A percentile compares a stretch with the other conserved stretches of the same genome.
Conservation (phyloP, 2,329 filamentous ascomycete species). For the Cytospora schulzeri region DNA sequence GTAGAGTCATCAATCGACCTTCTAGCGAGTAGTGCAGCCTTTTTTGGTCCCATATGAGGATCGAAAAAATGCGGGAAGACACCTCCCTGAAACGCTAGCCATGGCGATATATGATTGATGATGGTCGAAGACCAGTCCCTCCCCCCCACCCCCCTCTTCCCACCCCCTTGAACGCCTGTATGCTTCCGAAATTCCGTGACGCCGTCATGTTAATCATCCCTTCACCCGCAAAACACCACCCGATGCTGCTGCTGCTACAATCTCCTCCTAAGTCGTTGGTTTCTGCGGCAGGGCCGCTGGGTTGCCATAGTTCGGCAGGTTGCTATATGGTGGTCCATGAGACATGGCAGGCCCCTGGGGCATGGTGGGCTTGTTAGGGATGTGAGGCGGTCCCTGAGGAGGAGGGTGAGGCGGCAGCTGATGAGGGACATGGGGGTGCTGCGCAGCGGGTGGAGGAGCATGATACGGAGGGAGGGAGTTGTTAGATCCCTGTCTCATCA, state of each 20-base stretch:
- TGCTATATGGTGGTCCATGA: slow-evolving; percentile 49
- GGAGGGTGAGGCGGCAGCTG: slow-evolving; percentile 36
- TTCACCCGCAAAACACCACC: slow-evolving; percentile 29
- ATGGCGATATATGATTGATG: slow-evolving; percentile 14
- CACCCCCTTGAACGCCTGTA: slow-evolving; percentile 40
- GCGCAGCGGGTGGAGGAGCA: slow-evolving; percentile 37
- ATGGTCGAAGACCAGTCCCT: slow-evolving; percentile 19
- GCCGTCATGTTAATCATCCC: slow-evolving; percentile 29
- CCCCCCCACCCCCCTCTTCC: too few species aligned
- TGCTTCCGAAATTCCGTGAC: slow-evolving; percentile 32
- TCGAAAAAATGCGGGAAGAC: slow-evolving; percentile 15
- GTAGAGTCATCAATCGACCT: slow-evolving; percentile 27
- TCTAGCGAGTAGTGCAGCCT: slow-evolving; percentile 26
- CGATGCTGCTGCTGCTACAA: slow-evolving; percentile 32
- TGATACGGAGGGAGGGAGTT: slow-evolving; percentile 57
- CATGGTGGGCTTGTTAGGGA: slow-evolving; percentile 50
- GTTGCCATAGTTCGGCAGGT: slow-evolving; percentile 61
- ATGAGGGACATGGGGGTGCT: slow-evolving; percentile 45
- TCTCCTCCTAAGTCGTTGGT: slow-evolving; percentile 46
- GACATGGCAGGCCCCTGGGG: slow-evolving; percentile 42
- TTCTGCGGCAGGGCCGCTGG: slow-evolving; percentile 63
- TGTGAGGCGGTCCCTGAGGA: slow-evolving; percentile 41
- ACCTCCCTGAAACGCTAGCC: slow-evolving; percentile 25
- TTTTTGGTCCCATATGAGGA: slow-evolving; percentile 14
- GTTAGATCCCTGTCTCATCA: slow-evolving; percentile 60